phyloP scores from a whole-genome alignment of 352 stramenopile species.

The Phytophthora podocarpi region DNA sequence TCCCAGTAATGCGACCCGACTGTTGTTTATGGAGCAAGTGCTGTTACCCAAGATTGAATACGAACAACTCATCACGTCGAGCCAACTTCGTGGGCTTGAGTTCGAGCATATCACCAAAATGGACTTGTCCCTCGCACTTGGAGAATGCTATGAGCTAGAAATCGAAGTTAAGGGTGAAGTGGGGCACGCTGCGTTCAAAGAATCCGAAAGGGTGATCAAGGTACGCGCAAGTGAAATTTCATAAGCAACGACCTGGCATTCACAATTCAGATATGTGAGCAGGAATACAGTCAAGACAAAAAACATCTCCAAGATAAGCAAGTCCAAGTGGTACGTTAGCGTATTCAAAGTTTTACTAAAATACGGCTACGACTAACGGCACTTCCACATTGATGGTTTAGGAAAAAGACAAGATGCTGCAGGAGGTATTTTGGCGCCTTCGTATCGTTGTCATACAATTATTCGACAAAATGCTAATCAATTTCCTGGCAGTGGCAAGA shows the following conservation, averaged over 20 bases:
- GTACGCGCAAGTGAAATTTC: too few species aligned
- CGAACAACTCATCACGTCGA: conserved; percentile 71
- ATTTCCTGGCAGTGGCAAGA: conserved; percentile 48
- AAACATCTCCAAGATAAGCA: conserved; percentile 33
- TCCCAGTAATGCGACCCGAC: conserved; percentile 73
- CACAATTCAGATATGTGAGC: background rate
- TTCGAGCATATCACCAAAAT: conserved; percentile 87
- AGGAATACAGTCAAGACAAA: conserved; percentile 45
- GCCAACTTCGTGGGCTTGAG: conserved; percentile 70
- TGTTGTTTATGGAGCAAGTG: conserved; percentile 89
- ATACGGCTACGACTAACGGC: background rate
- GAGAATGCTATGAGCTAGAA: conserved; percentile 89
- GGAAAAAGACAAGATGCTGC: conserved; percentile 48
- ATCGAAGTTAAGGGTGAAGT: conserved; percentile 49
- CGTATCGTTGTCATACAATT: too few species aligned
- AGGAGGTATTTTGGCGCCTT: conserved; percentile 27
- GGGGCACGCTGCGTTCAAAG: conserved; percentile 52
- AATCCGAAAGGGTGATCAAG: conserved; percentile 48
- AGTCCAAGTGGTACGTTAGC: conserved; percentile 35
- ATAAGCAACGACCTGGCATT: background rate
- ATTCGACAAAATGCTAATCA: background rate
- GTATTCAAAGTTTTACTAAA: background rate
- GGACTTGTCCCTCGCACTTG: conserved; percentile 80
- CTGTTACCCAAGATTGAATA: conserved; percentile 78
- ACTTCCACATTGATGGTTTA: background rate